These are phyloP conservation scores for Cladosporium sp. DNA, from an alignment of 2,329 filamentous ascomycete genomes.

Conservation along the genomic window DNA sequence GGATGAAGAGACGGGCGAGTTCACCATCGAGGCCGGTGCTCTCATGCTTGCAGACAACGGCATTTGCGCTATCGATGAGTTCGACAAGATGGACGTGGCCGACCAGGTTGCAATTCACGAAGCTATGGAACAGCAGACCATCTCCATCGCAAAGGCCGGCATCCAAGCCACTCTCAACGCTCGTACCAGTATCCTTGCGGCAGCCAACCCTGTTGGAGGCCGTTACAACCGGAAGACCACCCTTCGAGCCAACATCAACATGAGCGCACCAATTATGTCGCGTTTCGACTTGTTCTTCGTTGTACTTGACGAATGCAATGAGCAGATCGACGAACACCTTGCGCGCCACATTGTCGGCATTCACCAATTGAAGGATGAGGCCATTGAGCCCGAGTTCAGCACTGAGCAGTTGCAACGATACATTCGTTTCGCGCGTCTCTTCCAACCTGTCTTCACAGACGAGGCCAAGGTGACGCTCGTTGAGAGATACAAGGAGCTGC, in stretches of 20 bases:
- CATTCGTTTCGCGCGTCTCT: slow-evolving; percentile 93
- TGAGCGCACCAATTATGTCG: slow-evolving; percentile 98
- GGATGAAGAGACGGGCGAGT: slow-evolving; percentile 97
- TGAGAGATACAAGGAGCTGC: slow-evolving; percentile 90
- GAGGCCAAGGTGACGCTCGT: slow-evolving; percentile 85
- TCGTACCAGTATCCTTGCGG: slow-evolving; percentile 89
- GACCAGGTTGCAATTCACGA: slow-evolving; percentile 99
- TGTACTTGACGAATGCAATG: slow-evolving; percentile 94
- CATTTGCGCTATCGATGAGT: slow-evolving; percentile 97
- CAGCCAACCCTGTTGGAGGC: slow-evolving; percentile 92
- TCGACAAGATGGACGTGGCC: slow-evolving; percentile 98
- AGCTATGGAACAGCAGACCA: slow-evolving; percentile 99
- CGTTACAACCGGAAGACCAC: slow-evolving; percentile 98
- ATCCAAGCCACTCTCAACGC: slow-evolving; percentile 98
- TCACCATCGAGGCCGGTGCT: slow-evolving; percentile 96
- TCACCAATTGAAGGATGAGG: slow-evolving; percentile 88
- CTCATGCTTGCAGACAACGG: slow-evolving; percentile 97
- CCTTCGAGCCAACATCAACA: slow-evolving; percentile 92
- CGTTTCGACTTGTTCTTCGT: slow-evolving; percentile 99
- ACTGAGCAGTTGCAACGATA: slow-evolving; percentile 97
- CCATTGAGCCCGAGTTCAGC: slow-evolving; percentile 87
- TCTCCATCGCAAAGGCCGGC: slow-evolving; percentile 96
- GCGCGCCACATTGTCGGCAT: slow-evolving; percentile 93
- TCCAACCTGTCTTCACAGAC: slow-evolving; percentile 86
- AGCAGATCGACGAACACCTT: slow-evolving; percentile 83